These are phyloP conservation scores for Thermomyces lanuginosus DNA, from an alignment of 2,329 filamentous ascomycete genomes.

Conservation along the genomic window DNA sequence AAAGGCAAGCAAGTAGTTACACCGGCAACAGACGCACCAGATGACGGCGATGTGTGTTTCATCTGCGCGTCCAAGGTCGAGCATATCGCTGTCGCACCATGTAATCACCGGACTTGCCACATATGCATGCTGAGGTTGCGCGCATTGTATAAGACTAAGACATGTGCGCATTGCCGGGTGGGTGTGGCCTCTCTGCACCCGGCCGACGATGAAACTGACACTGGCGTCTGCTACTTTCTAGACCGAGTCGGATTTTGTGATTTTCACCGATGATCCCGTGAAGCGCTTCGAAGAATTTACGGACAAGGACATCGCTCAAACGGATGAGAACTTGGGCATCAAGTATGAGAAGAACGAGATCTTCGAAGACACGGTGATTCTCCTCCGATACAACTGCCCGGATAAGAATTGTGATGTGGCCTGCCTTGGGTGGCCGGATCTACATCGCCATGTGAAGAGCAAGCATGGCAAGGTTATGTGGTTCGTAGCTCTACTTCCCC, in stretches of 20 bases:
- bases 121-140: conserved; percentile 84
- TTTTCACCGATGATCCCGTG: conserved; percentile 72
- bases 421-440: conserved; percentile 62
- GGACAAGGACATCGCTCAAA: conserved; percentile 54
- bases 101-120: conserved; percentile 92
- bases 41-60: conserved; percentile 77
- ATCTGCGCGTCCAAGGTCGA: conserved; percentile 87
- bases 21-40: conserved; percentile 30
- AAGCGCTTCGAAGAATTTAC: conserved; percentile 79
- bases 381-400: conserved; percentile 90
- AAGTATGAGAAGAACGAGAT: conserved; percentile 80
- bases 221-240: conserved; percentile 10
- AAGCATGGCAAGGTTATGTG: conserved; percentile 78
- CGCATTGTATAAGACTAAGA: conserved; percentile 88
- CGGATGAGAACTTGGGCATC: conserved; percentile 77
- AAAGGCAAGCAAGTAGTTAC: conserved; percentile 14
- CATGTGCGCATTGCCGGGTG: conserved; percentile 89
- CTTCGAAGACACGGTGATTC: conserved; percentile 71
- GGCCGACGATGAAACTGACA: too few relatives aligned
- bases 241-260: conserved; percentile 47
- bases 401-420: conserved; percentile 71
- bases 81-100: conserved; percentile 77
- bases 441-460: conserved; percentile 65
- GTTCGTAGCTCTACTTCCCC: conserved; percentile 28
- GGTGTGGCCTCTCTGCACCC: too few relatives aligned